phyloP scores from a whole-genome alignment of 116 monocot genomes.

The Thalassia testudinum region DNA sequence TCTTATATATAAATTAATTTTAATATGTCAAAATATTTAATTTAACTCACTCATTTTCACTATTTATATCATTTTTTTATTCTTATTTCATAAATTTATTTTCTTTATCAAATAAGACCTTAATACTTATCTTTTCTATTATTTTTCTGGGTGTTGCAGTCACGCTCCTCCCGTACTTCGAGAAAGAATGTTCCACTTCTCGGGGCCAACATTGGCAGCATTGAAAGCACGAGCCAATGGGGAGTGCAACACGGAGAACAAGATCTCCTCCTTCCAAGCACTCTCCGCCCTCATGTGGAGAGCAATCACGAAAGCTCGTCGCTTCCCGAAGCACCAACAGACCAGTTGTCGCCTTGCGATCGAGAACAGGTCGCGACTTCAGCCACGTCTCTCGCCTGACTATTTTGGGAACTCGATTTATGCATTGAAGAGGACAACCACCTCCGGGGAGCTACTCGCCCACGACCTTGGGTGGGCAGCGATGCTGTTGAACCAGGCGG shows the following conservation, averaged over 20 bases:
- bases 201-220: conserved; percentile 7
- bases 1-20: no score
- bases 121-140: no score
- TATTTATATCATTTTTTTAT: neutral
- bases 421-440: conserved; percentile 3
- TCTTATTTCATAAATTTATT: neutral
- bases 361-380: conserved; percentile 25
- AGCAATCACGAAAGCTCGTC: conserved; percentile 23
- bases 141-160: neutral
- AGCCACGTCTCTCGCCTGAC: conserved; percentile 19
- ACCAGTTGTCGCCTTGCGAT: conserved; percentile 26
- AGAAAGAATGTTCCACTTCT: conserved; percentile 39
- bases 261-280: conserved; percentile 42
- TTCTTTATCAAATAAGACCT: no score
- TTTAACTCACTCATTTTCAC: no score
- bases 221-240: conserved; percentile 42
- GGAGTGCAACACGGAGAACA: neutral
- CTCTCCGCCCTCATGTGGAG: conserved; percentile 25
- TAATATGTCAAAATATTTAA: no score
- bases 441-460: conserved; percentile 24
- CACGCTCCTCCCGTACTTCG: conserved; percentile 9
- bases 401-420: conserved; percentile 60
- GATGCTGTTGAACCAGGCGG: conserved; percentile 6
- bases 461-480: conserved; percentile 29
- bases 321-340: conserved; percentile 8